Evolutionary conservation across 116 monocot species (phyloP), one percentile per base, ranked within the genome.

Genomic region (Dioscorea cayenensis): DNA sequence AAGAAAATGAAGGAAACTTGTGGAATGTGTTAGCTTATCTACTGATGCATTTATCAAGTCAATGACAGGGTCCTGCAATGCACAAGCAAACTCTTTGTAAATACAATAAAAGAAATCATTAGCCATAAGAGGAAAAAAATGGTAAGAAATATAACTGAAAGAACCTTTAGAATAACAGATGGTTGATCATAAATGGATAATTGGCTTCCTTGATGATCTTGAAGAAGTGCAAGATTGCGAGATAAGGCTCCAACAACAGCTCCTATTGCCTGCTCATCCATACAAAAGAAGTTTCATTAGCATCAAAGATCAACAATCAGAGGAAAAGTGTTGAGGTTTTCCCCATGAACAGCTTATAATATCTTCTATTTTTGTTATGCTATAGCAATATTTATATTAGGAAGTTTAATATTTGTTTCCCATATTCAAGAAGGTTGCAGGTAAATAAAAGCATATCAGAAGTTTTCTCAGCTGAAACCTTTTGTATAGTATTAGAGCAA

Each of bases 241-340:
- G 87, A 78, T 73, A 87, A 80, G n/a, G 87, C 87, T 61, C 87
- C 87, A 48, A 84, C 87, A 70, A 87, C 87, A 48, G 87, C 87
- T 27, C 78, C 81, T 52, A 87, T 74, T 70, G 83, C 87, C 87
- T 87, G 63, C 14, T 63, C 60, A 66, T 66, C 52, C 16, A 65
- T 66, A 66, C 9, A 28, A 51, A 43, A 43, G 43, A 43, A 43
- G 43, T 43, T 43, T 43, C 43, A 43, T 12, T 43, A 6, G 43
- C 5, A 43, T 43, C 43, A 3, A 43, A 2, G 43, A 43, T 43
- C 43, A 43, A 12, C 43, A 43, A 43, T 43, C 11, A 43, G 43
- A 43, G 43, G 38, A 38, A 1, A 43, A 32, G 32, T 32, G 32
- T 32, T 32, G 32, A 32, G 4, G 32, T 32, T 3, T 32, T 32